phyloP scores from a whole-genome alignment of 176 grass and related monocot genomes.

The Zoysia japonica region DNA sequence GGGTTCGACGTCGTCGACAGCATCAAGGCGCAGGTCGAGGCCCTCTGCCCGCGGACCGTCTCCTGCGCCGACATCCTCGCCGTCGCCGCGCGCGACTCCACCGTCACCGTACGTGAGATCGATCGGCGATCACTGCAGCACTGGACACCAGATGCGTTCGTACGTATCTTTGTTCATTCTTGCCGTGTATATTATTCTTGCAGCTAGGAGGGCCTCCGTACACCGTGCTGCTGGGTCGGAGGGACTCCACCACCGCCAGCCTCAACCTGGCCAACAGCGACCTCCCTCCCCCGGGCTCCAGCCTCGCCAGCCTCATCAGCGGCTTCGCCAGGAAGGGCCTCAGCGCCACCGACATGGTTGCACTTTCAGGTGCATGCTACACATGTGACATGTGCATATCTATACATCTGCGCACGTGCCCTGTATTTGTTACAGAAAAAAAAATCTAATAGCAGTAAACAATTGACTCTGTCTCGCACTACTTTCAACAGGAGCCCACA shows the following conservation, averaged over 20 bases:
- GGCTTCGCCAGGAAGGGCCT: slow-evolving; percentile 58
- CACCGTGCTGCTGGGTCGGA: slow-evolving; percentile 59
- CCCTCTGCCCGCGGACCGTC: slow-evolving; percentile 50
- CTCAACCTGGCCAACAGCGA: slow-evolving; percentile 46
- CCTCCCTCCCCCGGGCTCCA: slow-evolving; percentile 47
- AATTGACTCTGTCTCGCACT: too few species aligned
- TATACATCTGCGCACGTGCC: too few species aligned
- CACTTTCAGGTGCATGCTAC: slow-evolving; percentile 51
- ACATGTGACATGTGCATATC: neutral
- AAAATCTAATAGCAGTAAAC: too few species aligned
- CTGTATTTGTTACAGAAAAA: too few species aligned
- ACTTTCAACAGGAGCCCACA: slow-evolving; percentile 53
- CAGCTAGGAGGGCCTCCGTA: slow-evolving; percentile 65
- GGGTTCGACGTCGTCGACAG: slow-evolving; percentile 55
- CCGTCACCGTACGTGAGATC: slow-evolving; percentile 17
- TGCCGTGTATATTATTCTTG: neutral
- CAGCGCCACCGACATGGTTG: slow-evolving; percentile 60
- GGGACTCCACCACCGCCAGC: slow-evolving; percentile 61
- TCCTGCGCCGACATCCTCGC: slow-evolving; percentile 70
- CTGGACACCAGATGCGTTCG: neutral
- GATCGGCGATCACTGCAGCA: neutral
- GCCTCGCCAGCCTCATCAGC: slow-evolving; percentile 45
- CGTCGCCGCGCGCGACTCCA: slow-evolving; percentile 48
- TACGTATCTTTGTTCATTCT: neutral
- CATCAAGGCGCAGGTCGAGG: slow-evolving; percentile 68